Base-by-base conservation (phyloP, 805 yeast genomes). In the Metschnikowia matae region DNA sequence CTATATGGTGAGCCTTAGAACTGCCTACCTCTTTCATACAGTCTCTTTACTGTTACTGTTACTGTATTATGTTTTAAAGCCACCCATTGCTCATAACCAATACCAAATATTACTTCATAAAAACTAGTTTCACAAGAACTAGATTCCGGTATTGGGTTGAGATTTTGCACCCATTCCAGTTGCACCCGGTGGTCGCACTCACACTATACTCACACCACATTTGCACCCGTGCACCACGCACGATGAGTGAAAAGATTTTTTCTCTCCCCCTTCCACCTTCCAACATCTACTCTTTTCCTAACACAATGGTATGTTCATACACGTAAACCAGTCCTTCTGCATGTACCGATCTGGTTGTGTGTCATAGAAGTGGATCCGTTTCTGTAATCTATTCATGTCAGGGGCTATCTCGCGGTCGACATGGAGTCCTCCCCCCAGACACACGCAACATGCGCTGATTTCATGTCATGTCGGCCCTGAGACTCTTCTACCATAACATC, bases 291-390 rank as follows among this genome's bases (percentile, higher is more conserved):
- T 36, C 46, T 42, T 41, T 41, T 34, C 44, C 31, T 23, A 14
- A 21, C 20, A 39, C 34, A 64, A 66, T 66, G 70, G 70, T 66
- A 66, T 60, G 70, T 66, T 56, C 53, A 40, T 45, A 52, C 45
- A 44, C 42, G 50, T 57, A 46, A 55, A 59, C 60, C 56, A 55
- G 55, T 55, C 53, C 64, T 57, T 58, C 68, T 57, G 51, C 60
- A 54, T 50, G 11, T 55, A 52, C 62, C 62, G 48, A 31, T 23
- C 55, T 55, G 60, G 58, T 53, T 56, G 62, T 60, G 67, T 60
- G 54, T 42, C 62, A 49, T 20, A 51, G 62, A 58, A 60, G 66
- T 62, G 65, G 55, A 61, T 60, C 59, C 62, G 50, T 60, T 57
- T 36, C 32, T 58, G 52, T 54, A 54, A 48, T 49, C 54, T 48